Percentiles rank a stretch among this genome's conserved stretches.
Conservation (phyloP, 176 grass and related monocot species). For the Elymus sibiricus region DNA sequence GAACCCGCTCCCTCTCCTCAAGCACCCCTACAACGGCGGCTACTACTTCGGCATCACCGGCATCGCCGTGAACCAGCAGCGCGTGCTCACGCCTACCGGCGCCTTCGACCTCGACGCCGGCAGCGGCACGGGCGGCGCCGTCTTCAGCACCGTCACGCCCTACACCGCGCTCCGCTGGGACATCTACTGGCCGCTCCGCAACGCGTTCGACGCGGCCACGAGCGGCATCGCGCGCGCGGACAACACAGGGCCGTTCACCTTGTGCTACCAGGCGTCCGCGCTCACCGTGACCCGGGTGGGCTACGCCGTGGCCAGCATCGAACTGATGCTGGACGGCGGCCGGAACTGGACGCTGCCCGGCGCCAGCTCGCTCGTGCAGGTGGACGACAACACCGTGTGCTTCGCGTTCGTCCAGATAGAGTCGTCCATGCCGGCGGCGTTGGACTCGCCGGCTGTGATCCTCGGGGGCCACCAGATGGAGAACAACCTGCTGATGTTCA, state of each 20-base stretch:
- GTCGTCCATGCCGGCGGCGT: not conserved
- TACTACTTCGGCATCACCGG: conserved; percentile 46
- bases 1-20: conserved; percentile 20
- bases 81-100: not conserved
- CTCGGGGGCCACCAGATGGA: conserved; percentile 28
- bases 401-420: conserved; percentile 26
- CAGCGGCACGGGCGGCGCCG: conserved; percentile 24
- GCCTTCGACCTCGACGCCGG: not conserved
- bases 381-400: not conserved
- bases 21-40: conserved; percentile 34
- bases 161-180: conserved; percentile 20
- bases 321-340: conserved; percentile 27
- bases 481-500: conserved; percentile 31
- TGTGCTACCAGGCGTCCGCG: conserved; percentile 18
- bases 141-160: not conserved
- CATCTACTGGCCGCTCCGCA: conserved; percentile 21
- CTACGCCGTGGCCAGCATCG: not conserved
- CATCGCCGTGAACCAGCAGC: conserved; percentile 10
- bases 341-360: conserved; percentile 24
- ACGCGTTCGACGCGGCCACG: conserved; percentile 3
- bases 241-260: not conserved
- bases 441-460: not conserved
- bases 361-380: conserved; percentile 22
- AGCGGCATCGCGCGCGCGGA: not conserved
- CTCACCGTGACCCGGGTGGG: not conserved